Evolutionary conservation across 768 basidiomycete genomes (phyloP).

Genomic region (Sistotremastrum niveocremeum): DNA sequence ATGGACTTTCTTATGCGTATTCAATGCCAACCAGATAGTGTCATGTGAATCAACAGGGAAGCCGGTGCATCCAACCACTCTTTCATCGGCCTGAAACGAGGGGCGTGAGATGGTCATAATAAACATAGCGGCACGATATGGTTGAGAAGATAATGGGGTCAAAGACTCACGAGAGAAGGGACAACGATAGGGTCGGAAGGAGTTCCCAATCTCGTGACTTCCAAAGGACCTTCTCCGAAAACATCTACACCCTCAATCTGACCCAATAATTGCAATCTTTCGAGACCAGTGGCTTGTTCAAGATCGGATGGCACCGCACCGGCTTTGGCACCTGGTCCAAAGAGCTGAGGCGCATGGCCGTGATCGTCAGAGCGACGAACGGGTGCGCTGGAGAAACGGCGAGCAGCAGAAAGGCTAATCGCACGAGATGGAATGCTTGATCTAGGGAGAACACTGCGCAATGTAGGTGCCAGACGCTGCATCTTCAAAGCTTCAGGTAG

Average conservation of each 20-base stretch:
- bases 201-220: conserved; percentile 78
- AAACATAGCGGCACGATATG: neutral
- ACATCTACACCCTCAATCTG: conserved; percentile 78
- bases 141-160: neutral
- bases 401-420: conserved; percentile 17
- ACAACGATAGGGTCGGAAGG: conserved; percentile 78
- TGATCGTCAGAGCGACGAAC: conserved; percentile 36
- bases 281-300: conserved; percentile 90
- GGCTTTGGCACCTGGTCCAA: conserved; percentile 62
- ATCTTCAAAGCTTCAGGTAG: too few relatives aligned
- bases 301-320: conserved; percentile 65
- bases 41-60: conserved; percentile 93
- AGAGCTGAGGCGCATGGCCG: conserved; percentile 50
- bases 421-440: too few relatives aligned
- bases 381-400: conserved; percentile 47
- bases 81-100: conserved; percentile 50
- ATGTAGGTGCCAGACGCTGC: too few relatives aligned
- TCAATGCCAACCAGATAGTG: conserved; percentile 68
- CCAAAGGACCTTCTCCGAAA: conserved; percentile 80
- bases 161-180: conserved; percentile 60
- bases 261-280: conserved; percentile 86
- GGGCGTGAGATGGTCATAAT: neutral
- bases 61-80: conserved; percentile 90
- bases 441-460: too few relatives aligned
- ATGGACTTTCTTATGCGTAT: conserved; percentile 28